phyloP scores from a whole-genome alignment of 2,329 filamentous ascomycete genomes.

The Scytalidium lignicola region DNA sequence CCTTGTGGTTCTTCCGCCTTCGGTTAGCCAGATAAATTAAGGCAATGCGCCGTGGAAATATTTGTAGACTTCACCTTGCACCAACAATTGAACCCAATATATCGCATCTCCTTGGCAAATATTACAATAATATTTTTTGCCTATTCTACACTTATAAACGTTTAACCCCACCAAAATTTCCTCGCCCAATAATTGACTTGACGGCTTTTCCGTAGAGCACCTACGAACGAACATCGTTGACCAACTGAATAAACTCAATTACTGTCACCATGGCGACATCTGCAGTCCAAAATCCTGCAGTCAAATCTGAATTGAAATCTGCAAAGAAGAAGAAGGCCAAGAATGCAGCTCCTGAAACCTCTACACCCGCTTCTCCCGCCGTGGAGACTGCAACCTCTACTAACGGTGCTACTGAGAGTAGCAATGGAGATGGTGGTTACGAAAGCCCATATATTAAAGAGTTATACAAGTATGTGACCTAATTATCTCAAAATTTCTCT shows the following conservation, averaged over 20 bases:
- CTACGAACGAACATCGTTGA: not conserved
- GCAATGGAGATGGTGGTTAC: constrained; percentile 45
- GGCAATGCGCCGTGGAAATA: constrained; percentile 4
- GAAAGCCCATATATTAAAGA: constrained; percentile 84
- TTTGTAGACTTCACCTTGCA: not conserved
- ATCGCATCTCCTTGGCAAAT: not conserved
- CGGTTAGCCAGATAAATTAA: constrained; percentile 4
- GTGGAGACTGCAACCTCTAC: constrained; percentile 45
- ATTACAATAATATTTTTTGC: not conserved
- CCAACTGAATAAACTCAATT: not conserved
- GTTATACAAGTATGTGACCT: constrained; percentile 70
- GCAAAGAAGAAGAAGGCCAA: constrained; percentile 65
- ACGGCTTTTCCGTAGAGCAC: not conserved
- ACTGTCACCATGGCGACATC: constrained; percentile 54
- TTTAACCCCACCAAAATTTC: not conserved
- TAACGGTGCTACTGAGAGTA: constrained; percentile 36
- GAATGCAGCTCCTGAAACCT: constrained; percentile 50
- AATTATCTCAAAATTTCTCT: constrained; percentile 4
- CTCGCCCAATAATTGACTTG: not conserved
- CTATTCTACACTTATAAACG: not conserved
- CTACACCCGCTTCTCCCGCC: constrained; percentile 36
- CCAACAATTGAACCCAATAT: not conserved
- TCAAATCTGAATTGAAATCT: constrained; percentile 58
- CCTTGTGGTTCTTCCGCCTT: constrained; percentile 10
- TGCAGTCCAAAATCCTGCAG: constrained; percentile 57